Base-by-base conservation (phyloP, 2,329 filamentous ascomycete genomes). In the Metarhizium guizhouense region DNA sequence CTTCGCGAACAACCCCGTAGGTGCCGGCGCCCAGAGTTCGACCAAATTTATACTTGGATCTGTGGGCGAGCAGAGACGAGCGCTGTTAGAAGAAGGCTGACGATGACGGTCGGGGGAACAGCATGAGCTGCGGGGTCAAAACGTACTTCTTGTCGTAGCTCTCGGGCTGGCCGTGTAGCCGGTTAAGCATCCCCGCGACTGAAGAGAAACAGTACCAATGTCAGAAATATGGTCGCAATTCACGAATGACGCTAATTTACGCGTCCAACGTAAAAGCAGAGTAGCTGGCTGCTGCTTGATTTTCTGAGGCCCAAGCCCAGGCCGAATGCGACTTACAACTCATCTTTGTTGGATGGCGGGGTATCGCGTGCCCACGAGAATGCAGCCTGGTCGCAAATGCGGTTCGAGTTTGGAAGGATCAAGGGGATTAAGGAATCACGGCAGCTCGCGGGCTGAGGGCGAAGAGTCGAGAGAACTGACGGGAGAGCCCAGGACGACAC, bases 1-100 rank as follows among this genome's bases (percentile, higher is more conserved):
- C 94, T 75, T 99, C 94, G 65, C 94, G 85, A 67, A 99, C 94
- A 67, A 99, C 95, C 68, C 94, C 94, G 79, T 99, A 99, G 65
- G 94, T 99, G 65, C 94, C 94, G 59, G 94, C 94, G 68, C 94
- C 94, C 57, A 99, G 83, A 29, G 93, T 97, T 70, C 87, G 85
- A 66, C 94, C 94, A 72, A 99, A 96, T 64, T 81, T 85, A 74
- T 99, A 99, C 72, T 87, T 89, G 60, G 89, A 78, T 73, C 89
- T 94, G 70, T 54, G 55, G 7, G 32, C 51, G 18, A 54, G 13
- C 42, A 29, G 40, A 45, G 8, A 43, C 8, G 30, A 18, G 13
- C 34, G 32, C n/a, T n/a, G 53, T 57, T 52, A 57, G 53, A 30
- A 40, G 40, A 29, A 13, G 4, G 16, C 18, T 29, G 25, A 38